Conservation (phyloP, 2,329 filamentous ascomycete species). For the Myriangium duriaei region DNA sequence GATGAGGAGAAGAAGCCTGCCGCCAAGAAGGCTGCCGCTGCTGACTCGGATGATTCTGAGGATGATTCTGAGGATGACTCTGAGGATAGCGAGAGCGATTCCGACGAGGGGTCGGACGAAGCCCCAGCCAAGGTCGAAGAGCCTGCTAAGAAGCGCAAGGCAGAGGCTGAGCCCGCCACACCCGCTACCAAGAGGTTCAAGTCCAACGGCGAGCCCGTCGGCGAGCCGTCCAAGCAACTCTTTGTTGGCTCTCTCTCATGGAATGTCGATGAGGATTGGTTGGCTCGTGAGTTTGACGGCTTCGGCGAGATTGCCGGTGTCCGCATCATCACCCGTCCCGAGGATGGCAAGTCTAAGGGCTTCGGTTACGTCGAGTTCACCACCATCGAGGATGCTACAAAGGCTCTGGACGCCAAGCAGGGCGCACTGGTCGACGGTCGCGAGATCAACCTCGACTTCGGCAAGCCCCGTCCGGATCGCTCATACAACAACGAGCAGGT, state of each 20-base stretch:
- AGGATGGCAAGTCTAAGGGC: conserved; percentile 69
- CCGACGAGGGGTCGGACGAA: conserved; percentile 25
- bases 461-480: conserved; percentile 49
- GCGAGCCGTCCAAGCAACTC: conserved; percentile 50
- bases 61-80: conserved; percentile 13
- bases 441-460: conserved; percentile 66
- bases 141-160: conserved; percentile 53
- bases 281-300: conserved; percentile 68
- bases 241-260: conserved; percentile 87
- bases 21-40: conserved; percentile 17
- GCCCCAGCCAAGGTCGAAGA: conserved; percentile 30
- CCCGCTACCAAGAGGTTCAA: conserved; percentile 55
- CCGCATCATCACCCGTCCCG: conserved; percentile 74
- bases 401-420: conserved; percentile 64
- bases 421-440: conserved; percentile 63
- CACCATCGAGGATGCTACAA: conserved; percentile 52
- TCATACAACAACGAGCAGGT: conserved; percentile 40
- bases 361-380: conserved; percentile 90
- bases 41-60: conserved; percentile 18
- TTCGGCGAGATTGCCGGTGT: conserved; percentile 61
- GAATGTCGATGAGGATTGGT: conserved; percentile 74
- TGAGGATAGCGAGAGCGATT: conserved; percentile 13
- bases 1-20: conserved; percentile 19
- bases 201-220: conserved; percentile 26
- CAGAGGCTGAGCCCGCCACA: conserved; percentile 39